phyloP scores from a whole-genome alignment of 192 early-diverging fungal species.

The Dissophora globulifera region DNA sequence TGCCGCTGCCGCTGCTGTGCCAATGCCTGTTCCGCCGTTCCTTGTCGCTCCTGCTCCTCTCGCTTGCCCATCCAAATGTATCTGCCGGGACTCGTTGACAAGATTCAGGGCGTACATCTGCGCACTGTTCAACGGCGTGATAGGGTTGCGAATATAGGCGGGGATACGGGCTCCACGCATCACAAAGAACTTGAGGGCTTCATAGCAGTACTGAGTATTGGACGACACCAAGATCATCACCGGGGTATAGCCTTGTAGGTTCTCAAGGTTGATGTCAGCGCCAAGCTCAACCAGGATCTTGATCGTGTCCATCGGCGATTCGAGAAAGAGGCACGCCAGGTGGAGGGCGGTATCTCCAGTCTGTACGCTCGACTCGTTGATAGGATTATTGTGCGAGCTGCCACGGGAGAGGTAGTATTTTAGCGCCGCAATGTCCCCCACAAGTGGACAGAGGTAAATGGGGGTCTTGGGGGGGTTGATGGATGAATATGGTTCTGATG shows the following conservation, averaged over 20 bases:
- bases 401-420: slow-evolving; percentile 25
- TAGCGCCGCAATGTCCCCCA: slow-evolving; percentile 38
- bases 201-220: slow-evolving; percentile 46
- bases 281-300: slow-evolving; percentile 43
- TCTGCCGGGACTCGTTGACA: slow-evolving; percentile 31
- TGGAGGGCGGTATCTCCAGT: slow-evolving; percentile 49
- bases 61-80: not conserved
- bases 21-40: not conserved
- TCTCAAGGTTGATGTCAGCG: slow-evolving; percentile 49
- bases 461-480: slow-evolving; percentile 43
- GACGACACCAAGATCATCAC: slow-evolving; percentile 51
- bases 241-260: slow-evolving; percentile 46
- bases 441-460: slow-evolving; percentile 46
- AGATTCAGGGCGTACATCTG: slow-evolving; percentile 42
- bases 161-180: slow-evolving; percentile 50
- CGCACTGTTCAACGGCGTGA: slow-evolving; percentile 42
- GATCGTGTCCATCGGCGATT: slow-evolving; percentile 44
- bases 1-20: not conserved
- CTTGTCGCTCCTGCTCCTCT: not conserved
- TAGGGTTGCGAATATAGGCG: slow-evolving; percentile 42
- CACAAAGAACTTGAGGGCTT: slow-evolving; percentile 50
- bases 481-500: slow-evolving; percentile 16
- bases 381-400: slow-evolving; percentile 25
- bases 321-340: slow-evolving; percentile 43
- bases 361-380: slow-evolving; percentile 43